phyloP scores from a whole-genome alignment of 2,329 filamentous ascomycete genomes.

The Fusarium euwallaceae region DNA sequence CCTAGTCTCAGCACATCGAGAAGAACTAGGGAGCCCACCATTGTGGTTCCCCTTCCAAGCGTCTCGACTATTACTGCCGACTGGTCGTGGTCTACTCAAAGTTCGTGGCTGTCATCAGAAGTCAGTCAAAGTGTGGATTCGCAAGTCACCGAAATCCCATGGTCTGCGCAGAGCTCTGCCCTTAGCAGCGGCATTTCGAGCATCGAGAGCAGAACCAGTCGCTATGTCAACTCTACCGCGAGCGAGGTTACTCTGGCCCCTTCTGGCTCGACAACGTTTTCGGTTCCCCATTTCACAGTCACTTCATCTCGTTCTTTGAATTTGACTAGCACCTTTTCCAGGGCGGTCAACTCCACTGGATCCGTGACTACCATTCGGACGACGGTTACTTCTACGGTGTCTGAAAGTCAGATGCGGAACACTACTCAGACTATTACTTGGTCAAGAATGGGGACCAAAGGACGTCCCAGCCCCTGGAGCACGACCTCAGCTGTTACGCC shows the following conservation, averaged over 20 bases:
- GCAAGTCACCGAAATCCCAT: background rate
- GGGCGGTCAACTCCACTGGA: conserved; percentile 18
- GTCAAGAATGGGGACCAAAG: conserved; percentile 11
- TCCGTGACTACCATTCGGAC: background rate
- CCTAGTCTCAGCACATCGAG: conserved; percentile 21
- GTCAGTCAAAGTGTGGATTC: background rate
- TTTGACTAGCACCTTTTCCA: conserved; percentile 12
- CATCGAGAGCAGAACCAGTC: conserved; percentile 15
- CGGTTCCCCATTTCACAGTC: conserved; percentile 9
- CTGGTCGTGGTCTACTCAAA: conserved; percentile 27
- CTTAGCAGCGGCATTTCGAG: conserved; percentile 17
- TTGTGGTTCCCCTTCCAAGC: conserved; percentile 28
- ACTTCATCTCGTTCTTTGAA: conserved; percentile 11
- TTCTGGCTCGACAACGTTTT: conserved; percentile 6
- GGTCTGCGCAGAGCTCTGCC: conserved; percentile 11
- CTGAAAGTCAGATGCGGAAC: conserved; percentile 13
- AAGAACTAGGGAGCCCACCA: conserved; percentile 22
- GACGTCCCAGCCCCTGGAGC: background rate
- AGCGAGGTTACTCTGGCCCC: conserved; percentile 4
- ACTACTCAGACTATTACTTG: conserved; percentile 8
- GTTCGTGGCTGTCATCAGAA: background rate
- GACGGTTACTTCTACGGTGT: conserved; percentile 1
- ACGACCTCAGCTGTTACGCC: conserved; percentile 7
- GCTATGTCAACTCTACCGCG: conserved; percentile 36
- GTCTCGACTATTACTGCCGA: conserved; percentile 24